Conservation (phyloP, 2,329 filamentous ascomycete species). For the Saccharata proteae region DNA sequence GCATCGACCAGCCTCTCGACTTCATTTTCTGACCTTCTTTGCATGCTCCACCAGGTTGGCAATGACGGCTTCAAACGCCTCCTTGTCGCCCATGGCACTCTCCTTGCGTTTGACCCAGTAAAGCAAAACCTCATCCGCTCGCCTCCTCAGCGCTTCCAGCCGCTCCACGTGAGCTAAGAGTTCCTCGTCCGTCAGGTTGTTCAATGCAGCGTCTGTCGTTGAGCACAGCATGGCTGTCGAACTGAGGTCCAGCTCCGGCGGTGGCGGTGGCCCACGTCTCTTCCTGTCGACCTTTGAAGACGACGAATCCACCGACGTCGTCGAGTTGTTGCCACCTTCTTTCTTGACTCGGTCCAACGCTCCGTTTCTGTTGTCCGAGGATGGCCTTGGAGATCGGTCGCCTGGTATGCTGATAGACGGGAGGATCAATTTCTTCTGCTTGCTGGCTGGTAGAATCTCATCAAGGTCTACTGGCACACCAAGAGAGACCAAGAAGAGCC, state of each 20-base stretch:
- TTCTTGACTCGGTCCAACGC: conserved; percentile 26
- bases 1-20: no score
- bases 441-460: conserved; percentile 91
- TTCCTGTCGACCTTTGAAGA: conserved; percentile 28
- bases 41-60: conserved; percentile 92
- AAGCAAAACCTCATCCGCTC: conserved; percentile 65
- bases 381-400: conserved; percentile 24
- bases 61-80: conserved; percentile 92
- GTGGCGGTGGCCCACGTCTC: conserved; percentile 48
- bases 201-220: conserved; percentile 72
- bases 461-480: conserved; percentile 94
- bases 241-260: conserved; percentile 68
- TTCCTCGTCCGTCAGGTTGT: conserved; percentile 68
- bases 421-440: conserved; percentile 93
- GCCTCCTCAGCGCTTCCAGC: conserved; percentile 56
- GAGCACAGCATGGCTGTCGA: conserved; percentile 66
- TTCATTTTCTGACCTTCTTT: conserved; percentile 64
- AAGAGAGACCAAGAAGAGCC: conserved; percentile 88
- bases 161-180: conserved; percentile 57
- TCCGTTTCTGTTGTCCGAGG: conserved; percentile 26
- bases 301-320: conserved; percentile 26
- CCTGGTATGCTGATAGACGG: conserved; percentile 53
- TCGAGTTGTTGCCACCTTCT: conserved; percentile 24
- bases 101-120: conserved; percentile 83
- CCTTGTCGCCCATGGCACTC: conserved; percentile 78